Base-by-base conservation (phyloP, 2,329 filamentous ascomycete species). In the Ascochyta pisi region DNA sequence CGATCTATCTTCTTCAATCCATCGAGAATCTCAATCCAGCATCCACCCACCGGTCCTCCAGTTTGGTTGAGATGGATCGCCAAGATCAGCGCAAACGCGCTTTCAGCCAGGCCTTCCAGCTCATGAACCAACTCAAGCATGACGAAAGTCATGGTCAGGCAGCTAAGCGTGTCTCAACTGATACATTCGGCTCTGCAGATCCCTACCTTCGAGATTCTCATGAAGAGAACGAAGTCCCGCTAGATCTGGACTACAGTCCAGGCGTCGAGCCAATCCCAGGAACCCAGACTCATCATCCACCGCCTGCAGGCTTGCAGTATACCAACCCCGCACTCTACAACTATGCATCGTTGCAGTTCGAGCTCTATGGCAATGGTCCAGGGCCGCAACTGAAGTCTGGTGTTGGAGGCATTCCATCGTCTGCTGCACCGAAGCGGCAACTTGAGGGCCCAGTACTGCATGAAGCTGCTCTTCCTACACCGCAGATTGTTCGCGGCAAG, bases 71-170 rank as follows among this genome's bases (percentile, higher is more conserved):
- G 10, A 60, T 62, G 58, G 38, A 50, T 16, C 35, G 26, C 10
- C 51, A 54, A 45, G 46, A 51, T 8, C 38, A 56, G 8, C 60
- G 57, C 37, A 66, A 66, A 40, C 65, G 63, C 37, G 52, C 40
- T 26, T 65, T 60, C 33, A 66, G 62, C 27, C 56, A 61, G 33
- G 63, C 64, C 1, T 67, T 67, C 27, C 38, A 57, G 10, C 45
- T 39, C 6, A 7, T 39, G 15, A 39, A 43, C 15, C 53, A 48
- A 9, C 13, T 19, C 4, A 42, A 19, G 16, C 31, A 29, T 19
- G 15, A 8, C 13, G 38, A 47, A 10, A 38, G 29, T 13, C 8
- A 31, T 16, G 6, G 8, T 27, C 47, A 56, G 22, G 16, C 38
- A 19, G 24, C 53, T 3, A 56, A 56, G 27, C 53, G 53, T 19